Evolutionary conservation across 164 flowering plant genomes (phyloP), one percentile per base, ranked within the genome.

Genomic region (Berberis vulgaris): DNA sequence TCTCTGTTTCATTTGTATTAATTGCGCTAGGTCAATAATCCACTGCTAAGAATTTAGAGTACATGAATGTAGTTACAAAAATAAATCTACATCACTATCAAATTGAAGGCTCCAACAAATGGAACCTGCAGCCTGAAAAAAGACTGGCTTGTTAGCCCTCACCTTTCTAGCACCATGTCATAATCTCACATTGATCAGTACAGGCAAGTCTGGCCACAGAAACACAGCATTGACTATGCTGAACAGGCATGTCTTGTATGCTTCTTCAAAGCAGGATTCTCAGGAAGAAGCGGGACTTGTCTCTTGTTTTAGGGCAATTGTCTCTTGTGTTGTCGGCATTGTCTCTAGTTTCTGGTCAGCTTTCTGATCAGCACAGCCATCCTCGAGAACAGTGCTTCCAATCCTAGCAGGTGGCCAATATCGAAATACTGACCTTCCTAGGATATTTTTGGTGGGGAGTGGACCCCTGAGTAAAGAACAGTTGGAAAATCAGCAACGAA

Each of bases 401-500:
- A 89, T 71, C 71, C 99, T 78, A n/a, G 72, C 71, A 6, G 89
- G 97, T 2, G 99, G 97, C 97, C 99, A 94, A 67, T 94, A 94
- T 26, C 96, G 80, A 40, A 91, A 72, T 9, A 94, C 72, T 10
- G 99, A 91, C 77, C 99, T 84, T 65, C 99, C 99, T 39, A 94
- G 70, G 3, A 94, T 91, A 63, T 94, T 94, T 70, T 91, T 94
- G 26, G 84, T 78, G 59, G 96, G 99, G 45, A 94, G 86, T 38
- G 99, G 86, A 62, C 97, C 99, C 98, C 98, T 91, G 63, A 41
- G 50, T 3, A 54, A 3, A 39, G 44, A 55, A 54, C 38, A 55
- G 56, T 2, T 10, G 4, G 2, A 45, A 12, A 50, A 2, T 38
- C 7, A 13, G 40, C 11, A 38, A 60, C 43, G 7, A 10, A 44